phyloP scores from a whole-genome alignment of 176 grass and related monocot genomes.

The Musa beccarii region DNA sequence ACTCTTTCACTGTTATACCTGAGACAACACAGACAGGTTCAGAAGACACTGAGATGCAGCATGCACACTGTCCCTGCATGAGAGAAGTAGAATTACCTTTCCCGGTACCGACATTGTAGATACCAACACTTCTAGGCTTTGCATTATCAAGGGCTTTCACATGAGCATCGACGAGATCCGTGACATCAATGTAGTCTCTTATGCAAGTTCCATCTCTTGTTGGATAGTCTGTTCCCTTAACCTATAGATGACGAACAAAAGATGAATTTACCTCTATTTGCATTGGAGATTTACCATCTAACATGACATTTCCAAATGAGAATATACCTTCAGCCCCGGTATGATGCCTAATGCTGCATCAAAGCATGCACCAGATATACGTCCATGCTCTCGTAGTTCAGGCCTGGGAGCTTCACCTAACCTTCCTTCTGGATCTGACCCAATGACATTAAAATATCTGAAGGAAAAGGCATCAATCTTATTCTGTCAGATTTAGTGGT shows the following conservation, averaged over 20 bases:
- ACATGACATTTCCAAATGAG: too few relatives aligned
- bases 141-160: conserved; percentile 88
- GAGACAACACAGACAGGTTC: neutral
- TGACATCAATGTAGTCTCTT: conserved; percentile 97
- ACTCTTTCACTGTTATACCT: conserved; percentile 94
- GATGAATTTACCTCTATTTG: neutral
- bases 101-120: conserved; percentile 93
- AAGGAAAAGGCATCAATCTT: conserved; percentile 1
- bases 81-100: conserved; percentile 32
- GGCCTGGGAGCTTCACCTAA: conserved; percentile 91
- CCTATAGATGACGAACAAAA: conserved; percentile 23
- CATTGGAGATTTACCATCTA: neutral
- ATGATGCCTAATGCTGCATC: conserved; percentile 68
- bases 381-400: conserved; percentile 79
- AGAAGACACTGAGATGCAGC: neutral
- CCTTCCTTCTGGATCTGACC: conserved; percentile 75
- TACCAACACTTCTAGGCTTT: conserved; percentile 58
- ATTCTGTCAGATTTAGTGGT: neutral
- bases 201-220: conserved; percentile 82
- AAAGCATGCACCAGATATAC: conserved; percentile 90
- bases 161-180: conserved; percentile 92
- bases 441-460: conserved; percentile 97
- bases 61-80: neutral
- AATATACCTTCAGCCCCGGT: conserved; percentile 59
- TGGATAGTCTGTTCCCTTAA: conserved; percentile 61